Base-by-base conservation (phyloP, 108 stramenopile species). In the Nitzschia sp. region DNA sequence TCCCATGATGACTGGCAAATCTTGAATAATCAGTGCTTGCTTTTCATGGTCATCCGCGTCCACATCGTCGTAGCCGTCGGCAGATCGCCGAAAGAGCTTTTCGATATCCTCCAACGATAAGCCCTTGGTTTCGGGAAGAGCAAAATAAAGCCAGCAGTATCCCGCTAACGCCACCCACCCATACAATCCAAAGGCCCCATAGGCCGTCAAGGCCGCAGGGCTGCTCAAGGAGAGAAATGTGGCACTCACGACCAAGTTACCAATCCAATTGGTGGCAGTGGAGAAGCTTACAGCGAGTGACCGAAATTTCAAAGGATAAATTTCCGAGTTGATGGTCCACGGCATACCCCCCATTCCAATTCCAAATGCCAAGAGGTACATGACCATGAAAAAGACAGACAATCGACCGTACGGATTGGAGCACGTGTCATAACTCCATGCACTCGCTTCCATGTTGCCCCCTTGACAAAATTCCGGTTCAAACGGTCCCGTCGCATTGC, bases 281-380 rank as follows among this genome's bases (percentile, higher is more conserved):
- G 85, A 76, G 46, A 81, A 64, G 30, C 86, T 80, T 1, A 86
- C 78, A 19, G 84, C 86, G 35, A 88, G 53, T 23, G 84, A 81
- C 8, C 95, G 88, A 51, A 71, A 74, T 48, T 82, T 70, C 29
- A 81, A 59, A 17, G 89, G 86, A 79, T 85, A 96, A 32, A 96
- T 94, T 77, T 96, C 95, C 24, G 86, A 84, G 60, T 86, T 89
- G 45, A 96, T 86, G 24, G 90, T 91, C 93, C 93, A 96, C 8
- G 95, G 91, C 58, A 92, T 57, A 27, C 80, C 85, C 2, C 88
- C 83, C 91, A 96, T 89, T 8, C 92, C 95, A 57, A 88, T 71
- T 17, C 91, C 91, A 74, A 96, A 96, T 21, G 85, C 71, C 5
- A 91, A 54, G 23, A 96, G 76, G 70, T 96, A 96, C 19, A 68